Evolutionary conservation across 257 asterid species (phyloP).

Genomic region (Fraxinus pennsylvanica): DNA sequence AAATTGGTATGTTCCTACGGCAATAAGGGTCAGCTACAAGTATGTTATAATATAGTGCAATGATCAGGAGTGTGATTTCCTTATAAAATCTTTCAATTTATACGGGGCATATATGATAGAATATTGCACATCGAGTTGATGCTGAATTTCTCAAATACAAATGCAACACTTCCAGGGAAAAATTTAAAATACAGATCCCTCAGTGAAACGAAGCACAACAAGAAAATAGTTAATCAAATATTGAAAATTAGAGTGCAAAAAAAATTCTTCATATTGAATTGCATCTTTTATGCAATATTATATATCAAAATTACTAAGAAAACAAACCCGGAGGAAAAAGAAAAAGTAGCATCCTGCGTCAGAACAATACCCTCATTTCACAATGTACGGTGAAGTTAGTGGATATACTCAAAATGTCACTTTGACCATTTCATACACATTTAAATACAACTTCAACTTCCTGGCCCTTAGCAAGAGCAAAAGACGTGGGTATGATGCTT

Average conservation of each 20-base stretch:
- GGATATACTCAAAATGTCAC: background rate
- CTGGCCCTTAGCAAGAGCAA: background rate
- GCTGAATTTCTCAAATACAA: background rate
- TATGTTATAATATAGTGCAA: background rate
- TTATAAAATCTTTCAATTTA: background rate
- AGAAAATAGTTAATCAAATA: background rate
- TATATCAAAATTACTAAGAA: background rate
- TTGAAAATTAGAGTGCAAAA: background rate
- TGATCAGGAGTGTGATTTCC: background rate
- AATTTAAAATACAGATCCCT: background rate
- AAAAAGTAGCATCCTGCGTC: background rate
- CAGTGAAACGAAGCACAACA: background rate
- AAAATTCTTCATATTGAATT: background rate
- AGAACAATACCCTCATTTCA: background rate
- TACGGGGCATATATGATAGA: background rate
- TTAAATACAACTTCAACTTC: background rate
- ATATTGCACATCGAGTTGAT: background rate
- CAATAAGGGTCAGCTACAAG: background rate
- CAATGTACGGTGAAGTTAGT: background rate
- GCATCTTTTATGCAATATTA: background rate
- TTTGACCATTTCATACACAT: background rate
- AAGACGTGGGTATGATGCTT: background rate
- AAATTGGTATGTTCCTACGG: too few species aligned
- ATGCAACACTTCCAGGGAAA: background rate
- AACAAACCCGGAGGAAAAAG: background rate